phyloP scores from a whole-genome alignment of 352 stramenopile species.

The Halophytophthora polymorphica region DNA sequence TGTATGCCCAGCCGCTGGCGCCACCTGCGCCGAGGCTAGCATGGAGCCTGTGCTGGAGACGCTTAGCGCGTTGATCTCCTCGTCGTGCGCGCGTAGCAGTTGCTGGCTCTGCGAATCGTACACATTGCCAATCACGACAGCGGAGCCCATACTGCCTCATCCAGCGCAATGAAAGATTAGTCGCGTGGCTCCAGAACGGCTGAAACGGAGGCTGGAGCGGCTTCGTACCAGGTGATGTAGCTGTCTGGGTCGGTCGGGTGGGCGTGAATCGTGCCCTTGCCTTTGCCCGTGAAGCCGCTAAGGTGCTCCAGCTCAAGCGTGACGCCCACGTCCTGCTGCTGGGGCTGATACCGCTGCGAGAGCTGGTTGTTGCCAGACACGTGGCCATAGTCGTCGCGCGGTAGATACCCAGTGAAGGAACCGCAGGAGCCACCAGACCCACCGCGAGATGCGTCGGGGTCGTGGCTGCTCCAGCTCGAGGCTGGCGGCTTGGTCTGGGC shows the following conservation, averaged over 20 bases:
- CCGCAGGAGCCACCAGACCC: conserved; percentile 3
- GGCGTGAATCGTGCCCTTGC: conserved; percentile 49
- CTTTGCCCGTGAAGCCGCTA: conserved; percentile 53
- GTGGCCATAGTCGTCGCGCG: conserved; percentile 19
- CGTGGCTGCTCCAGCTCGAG: conserved; percentile 2
- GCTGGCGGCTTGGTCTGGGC: conserved; percentile 4
- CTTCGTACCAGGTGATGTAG: conserved; percentile 50
- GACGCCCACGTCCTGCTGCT: conserved; percentile 1
- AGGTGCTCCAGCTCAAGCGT: conserved; percentile 69
- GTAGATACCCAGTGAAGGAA: conserved; percentile 3
- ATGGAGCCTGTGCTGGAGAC: conserved; percentile 36
- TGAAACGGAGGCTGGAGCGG: background rate
- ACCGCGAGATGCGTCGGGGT: background rate
- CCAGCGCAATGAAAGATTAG: background rate
- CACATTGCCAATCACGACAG: conserved; percentile 49
- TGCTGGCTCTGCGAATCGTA: conserved; percentile 51
- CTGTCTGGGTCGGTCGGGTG: conserved; percentile 44
- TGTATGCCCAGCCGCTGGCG: conserved; percentile 27
- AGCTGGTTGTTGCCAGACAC: conserved; percentile 13
- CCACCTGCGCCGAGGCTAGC: conserved; percentile 47
- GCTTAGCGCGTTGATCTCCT: conserved; percentile 50
- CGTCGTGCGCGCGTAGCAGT: conserved; percentile 48
- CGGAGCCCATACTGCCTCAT: conserved; percentile 42
- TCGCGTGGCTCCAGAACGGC: background rate
- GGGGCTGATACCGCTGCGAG: conserved; percentile 5